Conservation (phyloP, 768 basidiomycete genomes). For the Kwoniella dendrophila region DNA sequence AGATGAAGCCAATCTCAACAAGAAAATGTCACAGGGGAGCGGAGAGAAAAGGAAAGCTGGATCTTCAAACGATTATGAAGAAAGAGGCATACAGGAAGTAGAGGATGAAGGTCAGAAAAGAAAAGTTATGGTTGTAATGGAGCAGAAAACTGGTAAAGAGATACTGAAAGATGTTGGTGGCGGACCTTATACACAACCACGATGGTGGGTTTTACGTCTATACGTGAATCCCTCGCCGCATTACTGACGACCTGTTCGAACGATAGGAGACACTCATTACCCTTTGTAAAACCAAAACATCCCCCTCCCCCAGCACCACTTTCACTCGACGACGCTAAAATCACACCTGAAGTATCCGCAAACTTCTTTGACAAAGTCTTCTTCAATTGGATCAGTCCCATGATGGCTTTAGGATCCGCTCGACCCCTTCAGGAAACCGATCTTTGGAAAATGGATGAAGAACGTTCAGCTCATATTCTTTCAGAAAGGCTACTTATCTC, state of each 20-base stretch:
- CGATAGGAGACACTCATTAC: conserved; percentile 46
- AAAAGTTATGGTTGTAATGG: conserved; percentile 43
- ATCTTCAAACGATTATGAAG: conserved; percentile 27
- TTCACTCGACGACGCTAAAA: conserved; percentile 50
- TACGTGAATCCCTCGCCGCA: background rate
- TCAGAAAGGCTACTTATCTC: conserved; percentile 68
- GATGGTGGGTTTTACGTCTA: conserved; percentile 37
- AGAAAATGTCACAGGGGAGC: conserved; percentile 1
- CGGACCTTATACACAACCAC: conserved; percentile 45
- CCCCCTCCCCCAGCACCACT: conserved; percentile 53
- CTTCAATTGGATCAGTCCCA: conserved; percentile 74
- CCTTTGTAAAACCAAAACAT: conserved; percentile 51
- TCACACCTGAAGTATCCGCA: conserved; percentile 70
- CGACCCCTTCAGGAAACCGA: conserved; percentile 79
- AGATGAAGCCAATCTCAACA: conserved; percentile 9
- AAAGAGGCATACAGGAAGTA: conserved; percentile 39
- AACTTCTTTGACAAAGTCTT: conserved; percentile 65
- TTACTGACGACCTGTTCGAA: conserved; percentile 5
- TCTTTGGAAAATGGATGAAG: conserved; percentile 73
- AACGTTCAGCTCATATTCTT: conserved; percentile 65
- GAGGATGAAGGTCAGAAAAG: conserved; percentile 42
- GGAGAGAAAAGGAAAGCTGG: background rate
- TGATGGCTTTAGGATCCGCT: conserved; percentile 73
- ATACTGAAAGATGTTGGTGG: conserved; percentile 32
- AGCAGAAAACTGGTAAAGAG: conserved; percentile 47